Conservation (phyloP, 805 yeast species). For the Kuraishia piskuri region DNA sequence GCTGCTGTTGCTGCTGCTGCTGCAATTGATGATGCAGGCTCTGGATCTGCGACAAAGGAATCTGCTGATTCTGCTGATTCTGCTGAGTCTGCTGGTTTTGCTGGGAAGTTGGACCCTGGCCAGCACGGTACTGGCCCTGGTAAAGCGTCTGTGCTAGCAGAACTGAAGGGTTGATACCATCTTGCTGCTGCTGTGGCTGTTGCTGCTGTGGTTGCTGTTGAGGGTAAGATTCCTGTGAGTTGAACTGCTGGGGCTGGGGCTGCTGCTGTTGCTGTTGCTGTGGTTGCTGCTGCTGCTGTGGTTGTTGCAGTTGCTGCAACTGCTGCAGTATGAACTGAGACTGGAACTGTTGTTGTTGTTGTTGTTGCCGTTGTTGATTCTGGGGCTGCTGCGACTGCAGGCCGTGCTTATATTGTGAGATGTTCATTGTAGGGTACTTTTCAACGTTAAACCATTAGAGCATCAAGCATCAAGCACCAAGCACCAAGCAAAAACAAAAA, state of each 20-base stretch:
- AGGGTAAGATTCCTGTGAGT: neutral
- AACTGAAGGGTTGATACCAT: slow-evolving; percentile 24
- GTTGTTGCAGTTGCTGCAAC: slow-evolving; percentile 6
- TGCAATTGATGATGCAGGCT: slow-evolving; percentile 16
- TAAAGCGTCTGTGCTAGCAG: slow-evolving; percentile 30
- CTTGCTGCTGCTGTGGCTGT: slow-evolving; percentile 10
- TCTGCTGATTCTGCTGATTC: slow-evolving; percentile 11
- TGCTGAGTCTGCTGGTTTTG: slow-evolving; percentile 19
- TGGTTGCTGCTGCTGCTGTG: slow-evolving; percentile 9
- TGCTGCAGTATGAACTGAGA: slow-evolving; percentile 5
- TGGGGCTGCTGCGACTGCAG: slow-evolving; percentile 10
- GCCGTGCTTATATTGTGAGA: neutral
- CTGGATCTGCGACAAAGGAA: slow-evolving; percentile 13
- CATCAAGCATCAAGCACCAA: neutral
- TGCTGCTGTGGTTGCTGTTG: slow-evolving; percentile 11
- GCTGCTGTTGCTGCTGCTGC: too few species aligned
- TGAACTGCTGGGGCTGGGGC: slow-evolving; percentile 7
- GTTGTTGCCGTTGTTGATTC: slow-evolving; percentile 7
- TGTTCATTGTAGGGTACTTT: neutral
- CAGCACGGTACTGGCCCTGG: slow-evolving; percentile 28
- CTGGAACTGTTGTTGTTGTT: slow-evolving; percentile 4
- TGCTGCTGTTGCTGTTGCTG: slow-evolving; percentile 10
- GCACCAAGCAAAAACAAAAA: neutral
- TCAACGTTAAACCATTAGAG: neutral
- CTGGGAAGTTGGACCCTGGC: slow-evolving; percentile 21